phyloP scores from a whole-genome alignment of 345 rosid species.

The Hibiscus tridactylites region DNA sequence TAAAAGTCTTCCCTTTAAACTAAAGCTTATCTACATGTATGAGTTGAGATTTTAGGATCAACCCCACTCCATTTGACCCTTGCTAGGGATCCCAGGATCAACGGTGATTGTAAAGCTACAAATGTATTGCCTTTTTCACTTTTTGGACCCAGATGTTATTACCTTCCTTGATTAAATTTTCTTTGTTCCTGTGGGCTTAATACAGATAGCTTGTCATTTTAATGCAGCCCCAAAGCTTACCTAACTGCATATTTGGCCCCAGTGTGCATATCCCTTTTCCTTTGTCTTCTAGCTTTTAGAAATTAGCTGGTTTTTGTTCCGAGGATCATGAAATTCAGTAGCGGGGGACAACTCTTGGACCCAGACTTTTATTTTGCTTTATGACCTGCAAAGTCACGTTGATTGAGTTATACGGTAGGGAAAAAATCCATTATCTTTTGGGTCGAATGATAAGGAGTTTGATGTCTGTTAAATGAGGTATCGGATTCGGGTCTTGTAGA shows the following conservation, averaged over 20 bases:
- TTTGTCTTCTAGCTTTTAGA: constrained; percentile 17
- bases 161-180: not conserved
- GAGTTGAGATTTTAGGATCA: constrained; percentile 3
- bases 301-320: constrained; percentile 7
- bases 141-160: constrained; percentile 12
- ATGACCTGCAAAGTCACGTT: constrained; percentile 9
- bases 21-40: not conserved
- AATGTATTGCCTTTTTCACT: not conserved
- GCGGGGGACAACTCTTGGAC: constrained; percentile 14
- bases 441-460: not conserved
- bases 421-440: not conserved
- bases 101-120: not conserved
- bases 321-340: constrained; percentile 19
- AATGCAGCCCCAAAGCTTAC: not conserved
- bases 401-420: not conserved
- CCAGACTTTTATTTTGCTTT: constrained; percentile 9
- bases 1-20: not conserved
- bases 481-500: no score
- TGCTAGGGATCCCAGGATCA: constrained; percentile 19
- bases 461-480: no score
- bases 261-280: not conserved
- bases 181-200: not conserved
- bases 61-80: constrained; percentile 8
- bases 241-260: constrained; percentile 10
- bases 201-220: not conserved